These are phyloP conservation scores for Thelonectria rubi DNA, from an alignment of 2,329 filamentous ascomycete species.

Conservation along the genomic window DNA sequence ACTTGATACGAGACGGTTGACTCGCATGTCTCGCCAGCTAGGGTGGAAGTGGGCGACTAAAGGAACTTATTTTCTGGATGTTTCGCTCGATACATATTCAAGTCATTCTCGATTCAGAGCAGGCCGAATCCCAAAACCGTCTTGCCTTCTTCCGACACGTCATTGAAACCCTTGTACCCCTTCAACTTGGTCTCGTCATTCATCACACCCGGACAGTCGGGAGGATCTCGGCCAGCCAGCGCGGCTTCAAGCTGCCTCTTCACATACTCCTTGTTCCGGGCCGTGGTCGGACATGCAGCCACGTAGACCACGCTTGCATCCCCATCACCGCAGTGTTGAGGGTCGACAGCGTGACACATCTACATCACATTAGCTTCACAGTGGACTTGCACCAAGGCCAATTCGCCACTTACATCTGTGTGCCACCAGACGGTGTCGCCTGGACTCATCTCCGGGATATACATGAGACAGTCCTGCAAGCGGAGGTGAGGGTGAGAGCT, in stretches of 20 bases:
- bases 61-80: too few species aligned
- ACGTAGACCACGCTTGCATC: conserved; percentile 50
- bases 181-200: conserved; percentile 18
- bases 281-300: conserved; percentile 48
- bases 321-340: conserved; percentile 45
- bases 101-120: not conserved
- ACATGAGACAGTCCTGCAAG: conserved; percentile 14
- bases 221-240: conserved; percentile 15
- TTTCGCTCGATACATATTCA: not conserved
- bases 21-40: too few species aligned
- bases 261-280: conserved; percentile 35
- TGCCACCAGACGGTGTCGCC: conserved; percentile 29
- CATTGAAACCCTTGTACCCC: conserved; percentile 13
- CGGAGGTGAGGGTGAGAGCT: conserved; percentile 24
- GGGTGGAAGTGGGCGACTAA: too few species aligned
- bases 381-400: not conserved
- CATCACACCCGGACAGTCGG: conserved; percentile 13
- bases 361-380: conserved; percentile 18
- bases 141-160: conserved; percentile 16
- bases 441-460: conserved; percentile 20
- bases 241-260: conserved; percentile 29
- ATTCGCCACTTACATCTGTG: conserved; percentile 20
- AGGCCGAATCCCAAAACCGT: conserved; percentile 16
- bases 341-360: conserved; percentile 52
- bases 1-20: too few species aligned